These are phyloP conservation scores for Apiospora malaysiana DNA, from an alignment of 2,329 filamentous ascomycete genomes.

Conservation along the genomic window DNA sequence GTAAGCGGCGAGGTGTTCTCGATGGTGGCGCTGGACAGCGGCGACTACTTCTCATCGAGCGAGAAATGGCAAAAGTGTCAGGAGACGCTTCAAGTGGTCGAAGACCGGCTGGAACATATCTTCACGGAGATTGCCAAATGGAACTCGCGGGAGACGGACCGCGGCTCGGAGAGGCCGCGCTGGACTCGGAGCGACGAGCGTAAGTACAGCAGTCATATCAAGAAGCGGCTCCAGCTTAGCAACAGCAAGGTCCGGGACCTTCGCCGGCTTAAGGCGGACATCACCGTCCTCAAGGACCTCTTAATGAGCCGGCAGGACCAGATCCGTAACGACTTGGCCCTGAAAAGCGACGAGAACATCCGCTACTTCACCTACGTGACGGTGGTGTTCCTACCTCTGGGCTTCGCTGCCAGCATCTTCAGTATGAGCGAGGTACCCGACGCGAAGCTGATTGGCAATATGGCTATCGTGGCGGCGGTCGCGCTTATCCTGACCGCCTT, in stretches of 20 bases:
- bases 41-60: slow-evolving; percentile 21
- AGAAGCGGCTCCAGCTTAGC: slow-evolving; percentile 18
- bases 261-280: slow-evolving; percentile 4
- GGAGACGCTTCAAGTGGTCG: slow-evolving; percentile 30
- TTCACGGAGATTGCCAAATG: slow-evolving; percentile 32
- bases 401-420: slow-evolving; percentile 40
- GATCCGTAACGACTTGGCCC: slow-evolving; percentile 25
- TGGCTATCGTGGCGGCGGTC: slow-evolving; percentile 27
- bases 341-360: slow-evolving; percentile 35
- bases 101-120: slow-evolving; percentile 31
- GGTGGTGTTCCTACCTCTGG: slow-evolving; percentile 41
- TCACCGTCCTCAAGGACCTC: slow-evolving; percentile 17
- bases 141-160: slow-evolving; percentile 34
- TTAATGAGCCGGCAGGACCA: slow-evolving; percentile 20
- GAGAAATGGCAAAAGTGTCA: slow-evolving; percentile 29
- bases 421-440: slow-evolving; percentile 38
- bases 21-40: slow-evolving; percentile 19
- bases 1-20: slow-evolving; percentile 16
- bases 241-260: slow-evolving; percentile 22
- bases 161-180: slow-evolving; percentile 35
- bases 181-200: slow-evolving; percentile 41
- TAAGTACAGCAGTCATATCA: slow-evolving; percentile 34
- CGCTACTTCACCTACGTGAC: slow-evolving; percentile 43
- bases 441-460: slow-evolving; percentile 25
- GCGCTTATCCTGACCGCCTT: slow-evolving; percentile 22